Conservation (phyloP, 1,139 yeast genomes). For the Wickerhamomyces sp. region DNA sequence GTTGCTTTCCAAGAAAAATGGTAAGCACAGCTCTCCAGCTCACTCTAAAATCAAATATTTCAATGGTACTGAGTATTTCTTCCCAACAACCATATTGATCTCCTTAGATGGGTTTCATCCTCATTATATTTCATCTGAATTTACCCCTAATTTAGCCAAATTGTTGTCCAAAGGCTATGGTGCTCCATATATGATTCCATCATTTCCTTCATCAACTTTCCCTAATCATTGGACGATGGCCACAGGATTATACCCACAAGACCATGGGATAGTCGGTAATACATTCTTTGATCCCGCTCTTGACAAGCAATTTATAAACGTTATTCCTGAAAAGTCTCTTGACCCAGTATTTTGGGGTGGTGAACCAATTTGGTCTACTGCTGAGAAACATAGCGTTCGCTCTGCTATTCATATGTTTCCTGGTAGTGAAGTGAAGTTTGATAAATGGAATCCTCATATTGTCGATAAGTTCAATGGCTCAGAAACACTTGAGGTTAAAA, state of each 20-base stretch:
- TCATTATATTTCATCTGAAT: slow-evolving; percentile 62
- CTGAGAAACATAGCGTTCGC: slow-evolving; percentile 52
- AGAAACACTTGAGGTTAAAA: slow-evolving; percentile 56
- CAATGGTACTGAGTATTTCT: slow-evolving; percentile 70
- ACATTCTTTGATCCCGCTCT: slow-evolving; percentile 64
- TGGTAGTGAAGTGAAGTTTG: slow-evolving; percentile 70
- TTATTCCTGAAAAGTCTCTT: slow-evolving; percentile 53
- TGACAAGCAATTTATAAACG: slow-evolving; percentile 57
- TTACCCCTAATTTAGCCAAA: slow-evolving; percentile 69
- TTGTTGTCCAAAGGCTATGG: slow-evolving; percentile 53
- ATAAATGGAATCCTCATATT: slow-evolving; percentile 28
- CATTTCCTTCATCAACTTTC: slow-evolving; percentile 85
- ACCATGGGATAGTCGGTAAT: slow-evolving; percentile 87
- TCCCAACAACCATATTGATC: slow-evolving; percentile 72
- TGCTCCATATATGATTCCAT: slow-evolving; percentile 81
- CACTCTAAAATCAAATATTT: slow-evolving; percentile 31
- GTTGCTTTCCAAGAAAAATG: slow-evolving; percentile 11
- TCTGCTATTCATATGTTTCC: slow-evolving; percentile 98
- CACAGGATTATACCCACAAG: slow-evolving; percentile 79
- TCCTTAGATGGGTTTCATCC: slow-evolving; percentile 93
- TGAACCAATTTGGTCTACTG: slow-evolving; percentile 84
- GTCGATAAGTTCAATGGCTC: slow-evolving; percentile 60
- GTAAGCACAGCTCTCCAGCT: background rate
- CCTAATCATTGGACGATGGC: slow-evolving; percentile 91
- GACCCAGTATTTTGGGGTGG: slow-evolving; percentile 83